These are phyloP conservation scores for Colletotrichum neosansevieriae DNA, from an alignment of 2,329 filamentous ascomycete species.

Conservation along the genomic window DNA sequence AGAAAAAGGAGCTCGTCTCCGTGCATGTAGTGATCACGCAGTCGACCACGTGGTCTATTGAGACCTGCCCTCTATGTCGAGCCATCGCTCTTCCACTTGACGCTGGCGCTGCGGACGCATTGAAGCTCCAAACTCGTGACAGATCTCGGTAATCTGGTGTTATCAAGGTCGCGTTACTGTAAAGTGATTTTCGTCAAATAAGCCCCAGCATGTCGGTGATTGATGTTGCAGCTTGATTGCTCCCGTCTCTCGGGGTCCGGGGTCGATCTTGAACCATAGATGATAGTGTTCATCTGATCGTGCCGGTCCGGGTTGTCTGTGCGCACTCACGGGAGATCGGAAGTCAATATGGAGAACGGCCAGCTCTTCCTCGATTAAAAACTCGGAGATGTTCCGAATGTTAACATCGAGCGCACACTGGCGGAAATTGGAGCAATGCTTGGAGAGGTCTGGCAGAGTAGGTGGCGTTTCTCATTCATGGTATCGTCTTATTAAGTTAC, in stretches of 20 bases:
- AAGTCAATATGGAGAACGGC: background rate
- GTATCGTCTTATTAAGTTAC: background rate
- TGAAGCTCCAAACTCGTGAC: no score
- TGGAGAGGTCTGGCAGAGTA: background rate
- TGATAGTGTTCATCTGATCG: constrained; percentile 10
- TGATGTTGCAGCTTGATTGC: background rate
- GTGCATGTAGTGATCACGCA: no score
- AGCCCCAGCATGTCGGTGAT: no score
- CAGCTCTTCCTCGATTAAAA: background rate
- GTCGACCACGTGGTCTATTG: no score
- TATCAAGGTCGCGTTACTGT: no score
- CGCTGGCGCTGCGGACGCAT: no score
- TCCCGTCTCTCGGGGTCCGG: background rate
- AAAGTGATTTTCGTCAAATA: no score
- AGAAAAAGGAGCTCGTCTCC: no score
- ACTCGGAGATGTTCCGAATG: constrained; percentile 8
- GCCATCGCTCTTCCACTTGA: no score
- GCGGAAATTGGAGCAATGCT: background rate
- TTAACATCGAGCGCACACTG: no score
- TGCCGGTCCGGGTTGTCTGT: constrained; percentile 14
- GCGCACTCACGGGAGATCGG: constrained; percentile 1
- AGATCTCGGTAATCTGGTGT: no score
- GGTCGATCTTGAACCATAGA: background rate
- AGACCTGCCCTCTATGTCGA: no score
- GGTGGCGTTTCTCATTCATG: background rate